Evolutionary conservation across 2,329 filamentous ascomycete species (phyloP).

Genomic region (Epichloe scottii): DNA sequence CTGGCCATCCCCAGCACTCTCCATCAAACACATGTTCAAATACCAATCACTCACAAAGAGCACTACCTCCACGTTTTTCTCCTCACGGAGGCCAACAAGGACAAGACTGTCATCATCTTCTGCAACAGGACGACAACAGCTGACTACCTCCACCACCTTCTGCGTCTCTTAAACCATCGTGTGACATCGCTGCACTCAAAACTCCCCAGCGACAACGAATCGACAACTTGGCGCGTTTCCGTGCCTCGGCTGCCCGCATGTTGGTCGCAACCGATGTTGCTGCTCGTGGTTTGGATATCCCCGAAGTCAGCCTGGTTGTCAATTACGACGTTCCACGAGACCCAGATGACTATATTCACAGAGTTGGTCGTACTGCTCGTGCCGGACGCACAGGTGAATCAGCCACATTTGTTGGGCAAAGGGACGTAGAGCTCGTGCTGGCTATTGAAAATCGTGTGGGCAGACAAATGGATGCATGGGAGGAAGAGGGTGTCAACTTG

Average conservation of each 20-base stretch:
- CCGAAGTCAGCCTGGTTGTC: conserved; percentile 76
- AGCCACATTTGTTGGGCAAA: conserved; percentile 81
- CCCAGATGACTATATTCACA: conserved; percentile 93
- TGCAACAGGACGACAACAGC: conserved; percentile 86
- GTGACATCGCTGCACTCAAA: conserved; percentile 85
- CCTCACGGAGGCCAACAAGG: conserved; percentile 59
- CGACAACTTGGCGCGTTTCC: conserved; percentile 82
- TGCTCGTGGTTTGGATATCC: conserved; percentile 87
- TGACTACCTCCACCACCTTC: conserved; percentile 75
- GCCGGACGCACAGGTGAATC: conserved; percentile 74
- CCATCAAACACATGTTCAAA: conserved; percentile 72
- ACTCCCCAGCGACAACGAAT: conserved; percentile 76
- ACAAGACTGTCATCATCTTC: conserved; percentile 81
- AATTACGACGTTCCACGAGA: conserved; percentile 97
- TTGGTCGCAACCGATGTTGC: conserved; percentile 94
- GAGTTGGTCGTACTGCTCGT: conserved; percentile 88
- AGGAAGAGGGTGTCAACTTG: conserved; percentile 86
- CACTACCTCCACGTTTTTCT: conserved; percentile 89
- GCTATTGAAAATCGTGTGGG: conserved; percentile 81
- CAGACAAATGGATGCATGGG: conserved; percentile 67
- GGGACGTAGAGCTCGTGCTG: conserved; percentile 81
- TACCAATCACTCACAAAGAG: conserved; percentile 85
- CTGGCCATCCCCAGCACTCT: conserved; percentile 72
- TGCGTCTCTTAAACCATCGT: conserved; percentile 75
- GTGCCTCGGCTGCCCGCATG: conserved; percentile 75